Base-by-base conservation (phyloP, 257 asterid genomes). In the Solanum peruvianum region DNA sequence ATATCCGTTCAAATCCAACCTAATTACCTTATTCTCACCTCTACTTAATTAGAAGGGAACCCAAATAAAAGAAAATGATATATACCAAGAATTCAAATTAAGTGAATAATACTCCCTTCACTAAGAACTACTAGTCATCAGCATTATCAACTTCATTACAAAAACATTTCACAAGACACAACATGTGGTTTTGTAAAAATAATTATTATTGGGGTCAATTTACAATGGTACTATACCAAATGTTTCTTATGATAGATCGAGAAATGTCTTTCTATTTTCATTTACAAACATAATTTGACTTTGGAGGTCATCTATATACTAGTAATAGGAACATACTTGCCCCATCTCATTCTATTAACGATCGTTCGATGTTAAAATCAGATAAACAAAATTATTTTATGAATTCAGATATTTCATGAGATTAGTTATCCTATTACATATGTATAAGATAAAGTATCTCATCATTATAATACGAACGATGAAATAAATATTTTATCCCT, bases 121-220 rank as follows among this genome's bases (percentile, higher is more conserved):
- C 27, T 47, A 18, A 4, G 25, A 29, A 47, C 25, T 29, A 47
- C 25, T 29, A 29, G 67, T 9, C 44, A 80, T 29, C 44, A 80
- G 7, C 85, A 27, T 27, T 80, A 80, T 80, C 85, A 80, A 29
- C 67, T 58, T 27, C 49, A 7, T 60, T 29, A 18, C n/a, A 83
- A 67, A 62, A 72, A n/a, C 45, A 56, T 42, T 76, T 33, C 20
- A 72, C 14, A 11, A 76, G 85, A 92, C 93, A 91, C 1, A 11
- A n/a, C 92, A 91, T 91, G 94, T 90, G 94, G 83, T 45, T 9
- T 66, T 44, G 35, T 7, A 3, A 13, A 25, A 29, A 67, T 4
- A 6, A 73, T 45, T 18, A 47, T 15, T 9, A 11, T 15, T 3
- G 33, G 64, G 25, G 67, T 80, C 85, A 80, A 47, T 80, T 47